A percentile compares a stretch with the other conserved stretches of the same genome.
Conservation (phyloP, 2,329 filamentous ascomycete genomes). For the Diaporthe sp. region DNA sequence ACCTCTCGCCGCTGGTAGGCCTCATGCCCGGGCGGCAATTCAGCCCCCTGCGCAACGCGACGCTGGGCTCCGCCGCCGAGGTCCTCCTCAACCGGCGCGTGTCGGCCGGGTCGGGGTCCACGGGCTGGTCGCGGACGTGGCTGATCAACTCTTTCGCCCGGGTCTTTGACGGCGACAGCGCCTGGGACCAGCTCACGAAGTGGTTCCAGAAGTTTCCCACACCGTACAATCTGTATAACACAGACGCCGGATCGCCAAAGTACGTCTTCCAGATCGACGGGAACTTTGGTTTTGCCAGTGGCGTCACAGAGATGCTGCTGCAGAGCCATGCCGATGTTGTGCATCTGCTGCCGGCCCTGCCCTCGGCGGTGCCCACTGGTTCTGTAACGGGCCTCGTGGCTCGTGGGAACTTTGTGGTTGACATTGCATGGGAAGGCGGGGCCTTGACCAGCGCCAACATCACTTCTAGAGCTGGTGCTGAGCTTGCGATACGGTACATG, state of each 20-base stretch:
- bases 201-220: constrained; percentile 17
- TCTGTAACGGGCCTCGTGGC: background rate
- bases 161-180: constrained; percentile 25
- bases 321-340: constrained; percentile 28
- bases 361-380: background rate
- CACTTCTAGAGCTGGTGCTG: constrained; percentile 1
- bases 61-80: constrained; percentile 38
- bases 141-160: constrained; percentile 18
- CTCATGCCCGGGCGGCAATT: constrained; percentile 43
- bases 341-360: constrained; percentile 11
- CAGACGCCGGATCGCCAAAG: constrained; percentile 3
- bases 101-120: constrained; percentile 36
- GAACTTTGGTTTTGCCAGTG: constrained; percentile 26
- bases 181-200: constrained; percentile 5
- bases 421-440: constrained; percentile 2
- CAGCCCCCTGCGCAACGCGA: constrained; percentile 39
- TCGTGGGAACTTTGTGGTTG: constrained; percentile 13
- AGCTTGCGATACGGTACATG: constrained; percentile 13
- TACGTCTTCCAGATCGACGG: constrained; percentile 34
- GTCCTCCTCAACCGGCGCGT: constrained; percentile 42
- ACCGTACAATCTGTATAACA: constrained; percentile 9
- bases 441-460: constrained; percentile 4
- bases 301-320: constrained; percentile 32
- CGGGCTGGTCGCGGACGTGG: constrained; percentile 17
- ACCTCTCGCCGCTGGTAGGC: constrained; percentile 44